Base-by-base conservation (phyloP, 2,329 filamentous ascomycete species). In the Monosporascus sp. region DNA sequence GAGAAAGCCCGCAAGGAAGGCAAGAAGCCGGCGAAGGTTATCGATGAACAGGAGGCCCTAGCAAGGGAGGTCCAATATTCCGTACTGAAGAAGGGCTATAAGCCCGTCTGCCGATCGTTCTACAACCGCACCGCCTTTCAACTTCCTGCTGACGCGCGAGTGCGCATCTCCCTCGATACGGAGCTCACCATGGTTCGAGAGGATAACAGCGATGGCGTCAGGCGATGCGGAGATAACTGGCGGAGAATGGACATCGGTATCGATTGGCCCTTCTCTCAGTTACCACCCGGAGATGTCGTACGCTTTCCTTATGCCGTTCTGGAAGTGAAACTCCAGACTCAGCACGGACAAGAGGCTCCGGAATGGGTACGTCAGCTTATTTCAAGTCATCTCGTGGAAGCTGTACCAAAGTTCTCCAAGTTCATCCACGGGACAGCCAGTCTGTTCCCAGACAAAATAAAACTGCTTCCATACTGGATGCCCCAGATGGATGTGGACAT, bases 391-490 rank as follows among this genome's bases (percentile, higher is more conserved):
- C 80, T 99, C 17, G 94, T 99, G 2, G 94, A 99, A 74, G 92
- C 94, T n/a, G 92, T 99, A 2, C 94, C 94, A 57, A 99, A 99
- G 69, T 99, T 97, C 73, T 97, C 91, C 66, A 99, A 99, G 74
- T 99, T 97, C 70, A 97, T 99, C 54, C 94, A 99, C 70, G 94
- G 94, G 55, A 91, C 87, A 2, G 93, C 93, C 9, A 89, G 84
- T 11, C 74, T 99, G 46, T 95, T 97, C 70, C 92, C 92, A 0
- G 81, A 86, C 45, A 85, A 88, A 52, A 99, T 99, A 71, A 78
- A 97, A 48, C 79, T 99, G 14, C 78, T 99, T 6, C 94, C 94
- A 1, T 99, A 90, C 77, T 99, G 94, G 94, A 89, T 93, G 78
- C 94, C 94, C 1, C 94, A 99, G 73, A 99, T 99, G 94, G 87